phyloP scores from a whole-genome alignment of 305 asterid species.

The Fraxinus ornus region DNA sequence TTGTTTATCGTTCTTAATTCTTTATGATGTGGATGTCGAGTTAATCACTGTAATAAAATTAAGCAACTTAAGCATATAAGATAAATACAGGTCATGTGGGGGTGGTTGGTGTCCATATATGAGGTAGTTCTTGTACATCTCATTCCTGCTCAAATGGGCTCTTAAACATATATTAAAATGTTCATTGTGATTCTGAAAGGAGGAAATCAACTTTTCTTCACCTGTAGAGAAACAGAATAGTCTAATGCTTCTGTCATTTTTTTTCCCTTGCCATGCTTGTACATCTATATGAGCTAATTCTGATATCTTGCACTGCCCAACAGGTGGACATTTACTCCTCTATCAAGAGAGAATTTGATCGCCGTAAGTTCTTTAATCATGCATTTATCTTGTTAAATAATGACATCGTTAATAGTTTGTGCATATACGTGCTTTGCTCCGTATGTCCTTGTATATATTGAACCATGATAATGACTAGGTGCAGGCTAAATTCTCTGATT shows the following conservation, averaged over 20 bases:
- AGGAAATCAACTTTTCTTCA: neutral
- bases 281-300: neutral
- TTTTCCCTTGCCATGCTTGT: neutral
- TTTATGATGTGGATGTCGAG: neutral
- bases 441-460: neutral
- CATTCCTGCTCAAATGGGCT: neutral
- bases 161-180: neutral
- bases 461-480: neutral
- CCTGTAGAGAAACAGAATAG: neutral
- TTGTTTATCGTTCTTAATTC: neutral
- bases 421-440: neutral
- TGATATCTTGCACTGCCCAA: slow-evolving; percentile 17
- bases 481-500: neutral
- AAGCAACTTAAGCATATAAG: neutral
- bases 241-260: neutral
- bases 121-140: neutral
- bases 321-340: slow-evolving; percentile 97
- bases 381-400: neutral
- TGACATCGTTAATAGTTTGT: neutral
- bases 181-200: neutral
- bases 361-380: slow-evolving; percentile 51
- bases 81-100: neutral
- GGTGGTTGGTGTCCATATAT: neutral
- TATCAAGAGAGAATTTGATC: slow-evolving; percentile 58
- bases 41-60: neutral